A percentile compares a stretch with the other conserved stretches of the same genome.
Evolutionary conservation across 2,329 filamentous ascomycete genomes (phyloP).

Genomic region (Neopestalotiopsis sp.): DNA sequence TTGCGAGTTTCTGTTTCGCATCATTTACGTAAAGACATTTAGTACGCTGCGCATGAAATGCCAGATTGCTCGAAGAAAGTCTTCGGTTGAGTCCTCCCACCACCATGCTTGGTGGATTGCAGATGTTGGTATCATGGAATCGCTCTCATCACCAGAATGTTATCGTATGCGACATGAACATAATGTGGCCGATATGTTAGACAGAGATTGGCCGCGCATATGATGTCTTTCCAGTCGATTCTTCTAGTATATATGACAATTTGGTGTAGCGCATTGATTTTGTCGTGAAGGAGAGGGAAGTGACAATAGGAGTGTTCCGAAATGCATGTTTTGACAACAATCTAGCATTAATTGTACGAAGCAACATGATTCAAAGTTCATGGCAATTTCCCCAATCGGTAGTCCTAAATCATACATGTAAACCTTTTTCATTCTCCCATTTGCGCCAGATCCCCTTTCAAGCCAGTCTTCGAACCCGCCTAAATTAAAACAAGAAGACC

Average conservation of each 20-base stretch:
- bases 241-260: too few species aligned
- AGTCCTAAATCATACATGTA: neutral
- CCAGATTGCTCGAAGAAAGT: neutral
- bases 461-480: neutral
- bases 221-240: too few species aligned
- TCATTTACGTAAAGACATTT: neutral
- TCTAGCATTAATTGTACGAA: neutral
- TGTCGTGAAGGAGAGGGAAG: too few species aligned
- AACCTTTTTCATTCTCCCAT: neutral
- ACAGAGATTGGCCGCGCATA: too few species aligned
- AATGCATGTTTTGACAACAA: neutral
- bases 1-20: neutral
- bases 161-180: too few species aligned
- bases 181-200: too few species aligned
- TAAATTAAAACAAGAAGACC: constrained; percentile 46
- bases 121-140: too few species aligned
- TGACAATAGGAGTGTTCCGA: neutral
- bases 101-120: too few species aligned
- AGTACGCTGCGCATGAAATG: neutral
- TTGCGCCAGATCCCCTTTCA: neutral
- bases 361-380: neutral
- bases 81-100: too few species aligned
- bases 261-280: too few species aligned
- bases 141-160: too few species aligned
- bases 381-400: neutral